Conservation (phyloP, 225 moss, liverwort and hornwort genomes). For the Straminergon stramineum region DNA sequence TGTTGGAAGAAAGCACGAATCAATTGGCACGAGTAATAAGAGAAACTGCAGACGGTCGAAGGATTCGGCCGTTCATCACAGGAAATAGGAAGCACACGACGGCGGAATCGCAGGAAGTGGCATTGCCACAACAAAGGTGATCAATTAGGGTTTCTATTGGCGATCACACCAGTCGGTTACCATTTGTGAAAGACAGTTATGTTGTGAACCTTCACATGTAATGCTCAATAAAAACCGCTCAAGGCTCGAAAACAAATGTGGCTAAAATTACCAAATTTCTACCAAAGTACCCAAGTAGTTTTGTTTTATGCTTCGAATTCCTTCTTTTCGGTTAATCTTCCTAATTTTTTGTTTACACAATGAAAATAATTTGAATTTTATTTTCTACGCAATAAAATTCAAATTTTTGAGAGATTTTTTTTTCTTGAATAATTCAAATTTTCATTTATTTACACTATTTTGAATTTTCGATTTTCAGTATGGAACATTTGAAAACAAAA, state of each 20-base stretch:
- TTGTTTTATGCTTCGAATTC: not conserved
- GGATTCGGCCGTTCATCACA: not conserved
- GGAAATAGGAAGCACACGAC: not conserved
- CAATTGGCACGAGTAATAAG: not conserved
- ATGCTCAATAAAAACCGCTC: not conserved
- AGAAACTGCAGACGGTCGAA: not conserved
- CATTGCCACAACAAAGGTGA: not conserved
- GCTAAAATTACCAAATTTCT: not conserved
- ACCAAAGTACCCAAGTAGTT: not conserved
- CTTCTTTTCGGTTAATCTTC: not conserved
- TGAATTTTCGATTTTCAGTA: too few relatives aligned
- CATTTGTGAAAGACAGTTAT: not conserved
- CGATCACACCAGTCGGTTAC: not conserved
- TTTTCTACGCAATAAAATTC: not conserved
- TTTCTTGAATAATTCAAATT: not conserved
- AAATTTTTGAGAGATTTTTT: not conserved
- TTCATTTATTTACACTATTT: not conserved
- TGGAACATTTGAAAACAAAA: not conserved
- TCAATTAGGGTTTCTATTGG: not conserved
- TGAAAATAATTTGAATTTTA: not conserved
- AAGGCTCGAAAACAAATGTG: not conserved
- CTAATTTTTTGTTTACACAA: not conserved
- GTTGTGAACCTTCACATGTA: not conserved
- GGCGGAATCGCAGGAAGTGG: not conserved
- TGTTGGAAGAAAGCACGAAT: not conserved